Base-by-base conservation (phyloP, 441 rosid genomes). In the Biscutella laevigata region DNA sequence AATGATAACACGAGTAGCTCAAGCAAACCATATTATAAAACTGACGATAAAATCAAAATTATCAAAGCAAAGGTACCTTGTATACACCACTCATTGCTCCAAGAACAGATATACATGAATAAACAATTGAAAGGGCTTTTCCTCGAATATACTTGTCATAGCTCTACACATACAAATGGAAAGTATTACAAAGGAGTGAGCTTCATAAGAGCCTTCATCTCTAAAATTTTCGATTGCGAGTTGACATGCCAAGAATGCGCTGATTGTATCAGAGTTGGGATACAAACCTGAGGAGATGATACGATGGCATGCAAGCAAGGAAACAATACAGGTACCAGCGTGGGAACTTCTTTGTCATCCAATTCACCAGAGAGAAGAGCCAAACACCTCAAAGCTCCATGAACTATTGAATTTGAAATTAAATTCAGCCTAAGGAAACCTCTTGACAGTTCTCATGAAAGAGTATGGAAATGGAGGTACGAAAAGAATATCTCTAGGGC, bases 301-400 rank as follows among this genome's bases (percentile, higher is more conserved):
- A 88, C 88, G 57, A 91, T 78, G 34, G 70, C 72, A 62, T 76
- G 88, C 74, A 88, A 78, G 70, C 81, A 73, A 61, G 98, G 96
- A 72, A 91, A 85, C 65, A 91, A 67, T 63, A 78, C 73, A 38
- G 96, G 96, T 37, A 91, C 73, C 53, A 88, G 62, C 10, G 77
- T 37, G 32, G 91, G 95, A 74, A 91, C 86, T 67, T 74, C 58
- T 45, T 71, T 66, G 71, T 91, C 96, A 59, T 85, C 98, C 71
- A 91, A 70, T 59, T 91, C 96, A 16, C 82, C 84, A 0, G 94
- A 80, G 50, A 91, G 74, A 74, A 91, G 88, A 34, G 96, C 83
- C 74, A 88, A 57, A 69, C 98, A 91, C 75, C 83, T 82, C 66
- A 88, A 76, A 71, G 87, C 95, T 30, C 96, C 98, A 58, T 79